A percentile compares a stretch with the other conserved stretches of the same genome.
These are phyloP conservation scores for Botrytis byssoidea DNA, from an alignment of 2,329 filamentous ascomycete species.

Conservation along the genomic window DNA sequence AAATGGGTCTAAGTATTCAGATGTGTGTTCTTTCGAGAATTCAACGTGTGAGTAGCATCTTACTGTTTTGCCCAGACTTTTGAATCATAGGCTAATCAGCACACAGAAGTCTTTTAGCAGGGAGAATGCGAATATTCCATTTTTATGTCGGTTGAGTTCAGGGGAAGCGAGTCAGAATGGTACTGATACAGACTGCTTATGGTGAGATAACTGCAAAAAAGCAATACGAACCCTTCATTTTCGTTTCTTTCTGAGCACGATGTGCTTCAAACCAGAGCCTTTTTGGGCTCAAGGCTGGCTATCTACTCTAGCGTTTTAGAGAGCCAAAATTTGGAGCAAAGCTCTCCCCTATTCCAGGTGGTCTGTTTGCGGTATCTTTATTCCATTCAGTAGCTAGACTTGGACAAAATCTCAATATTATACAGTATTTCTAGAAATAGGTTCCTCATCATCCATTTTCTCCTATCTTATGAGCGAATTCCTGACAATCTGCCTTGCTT, in stretches of 20 bases:
- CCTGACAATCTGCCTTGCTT: not conserved
- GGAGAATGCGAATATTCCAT: not conserved
- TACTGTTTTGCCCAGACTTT: rapidly evolving
- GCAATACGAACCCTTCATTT: not conserved
- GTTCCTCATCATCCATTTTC: not conserved
- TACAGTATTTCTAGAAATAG: not conserved
- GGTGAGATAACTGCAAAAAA: not conserved
- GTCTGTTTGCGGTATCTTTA: not conserved
- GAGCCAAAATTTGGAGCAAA: not conserved
- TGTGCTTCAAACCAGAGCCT: not conserved
- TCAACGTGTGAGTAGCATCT: rapidly evolving
- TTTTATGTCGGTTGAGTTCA: not conserved
- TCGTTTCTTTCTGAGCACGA: not conserved
- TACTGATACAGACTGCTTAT: not conserved
- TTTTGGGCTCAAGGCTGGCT: not conserved
- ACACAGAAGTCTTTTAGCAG: not conserved
- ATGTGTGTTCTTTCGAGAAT: not conserved
- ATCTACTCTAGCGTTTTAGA: not conserved
- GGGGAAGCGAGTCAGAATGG: not conserved
- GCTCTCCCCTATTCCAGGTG: not conserved
- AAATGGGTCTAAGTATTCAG: not conserved
- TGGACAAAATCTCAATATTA: not conserved
- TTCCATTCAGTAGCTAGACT: not conserved
- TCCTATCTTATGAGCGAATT: not conserved
- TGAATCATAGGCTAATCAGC: not conserved